Percentiles rank a stretch among this genome's conserved stretches.
Evolutionary conservation across 352 stramenopile genomes (phyloP).

Genomic region (Thalassiosira oceanica): DNA sequence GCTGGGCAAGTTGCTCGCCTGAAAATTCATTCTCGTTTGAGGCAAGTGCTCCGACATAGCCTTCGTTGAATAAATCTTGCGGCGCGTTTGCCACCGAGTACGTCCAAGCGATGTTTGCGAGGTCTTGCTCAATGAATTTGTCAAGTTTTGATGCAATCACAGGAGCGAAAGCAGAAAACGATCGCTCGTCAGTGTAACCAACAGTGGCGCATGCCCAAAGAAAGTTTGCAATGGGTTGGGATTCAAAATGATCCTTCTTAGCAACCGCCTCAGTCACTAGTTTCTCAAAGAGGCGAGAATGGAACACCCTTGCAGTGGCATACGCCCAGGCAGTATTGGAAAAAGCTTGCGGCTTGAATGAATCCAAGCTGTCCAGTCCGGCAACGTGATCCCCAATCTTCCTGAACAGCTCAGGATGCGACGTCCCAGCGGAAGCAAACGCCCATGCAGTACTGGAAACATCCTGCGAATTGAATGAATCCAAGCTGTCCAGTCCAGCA

Average conservation of each 20-base stretch:
- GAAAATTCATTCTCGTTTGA: conserved; percentile 4
- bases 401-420: not conserved
- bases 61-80: not conserved
- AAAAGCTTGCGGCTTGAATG: conserved; percentile 6
- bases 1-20: conserved; percentile 8
- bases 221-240: conserved; percentile 26
- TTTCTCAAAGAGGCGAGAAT: conserved; percentile 14
- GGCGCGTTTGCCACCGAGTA: conserved; percentile 27
- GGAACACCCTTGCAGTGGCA: conserved; percentile 24
- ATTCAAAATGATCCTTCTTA: conserved; percentile 14
- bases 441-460: conserved; percentile 14
- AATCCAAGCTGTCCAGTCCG: not conserved
- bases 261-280: conserved; percentile 12
- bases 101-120: conserved; percentile 13
- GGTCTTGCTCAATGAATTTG: not conserved
- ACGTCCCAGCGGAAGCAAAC: not conserved
- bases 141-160: not conserved
- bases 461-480: conserved; percentile 2
- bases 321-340: conserved; percentile 35
- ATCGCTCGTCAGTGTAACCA: conserved; percentile 2
- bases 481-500: not conserved
- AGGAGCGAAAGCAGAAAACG: conserved; percentile 3
- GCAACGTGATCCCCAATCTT: conserved; percentile 1
- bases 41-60: conserved; percentile 1
- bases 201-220: conserved; percentile 27